Evolutionary conservation across 345 rosid genomes (phyloP), one percentile per base, ranked within the genome.

Genomic region (Populus ilicifolia): DNA sequence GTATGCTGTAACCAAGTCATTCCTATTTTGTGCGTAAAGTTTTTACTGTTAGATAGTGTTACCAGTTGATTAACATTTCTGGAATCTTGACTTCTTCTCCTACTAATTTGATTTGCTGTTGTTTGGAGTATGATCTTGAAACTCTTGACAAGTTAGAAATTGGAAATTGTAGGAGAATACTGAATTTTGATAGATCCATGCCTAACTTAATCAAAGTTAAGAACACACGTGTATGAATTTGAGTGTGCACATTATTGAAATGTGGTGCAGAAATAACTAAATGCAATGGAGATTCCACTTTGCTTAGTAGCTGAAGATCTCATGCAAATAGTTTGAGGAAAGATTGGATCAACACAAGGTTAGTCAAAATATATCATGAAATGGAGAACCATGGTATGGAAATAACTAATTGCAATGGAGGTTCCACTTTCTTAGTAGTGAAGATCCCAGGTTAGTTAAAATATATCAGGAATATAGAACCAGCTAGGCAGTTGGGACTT

Each of bases 1-100:
- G 99, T 96, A 89, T 67, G 75, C 59, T 50, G 56, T 78, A 48
- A 61, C 39, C 20, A 30, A 41, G 38, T 29, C 21, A 11, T 23
- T 11, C 36, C 27, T 70, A 4, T 62, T 67, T 72, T 64, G 16
- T 67, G 69, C 30, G 13, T 16, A 9, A 62, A 50, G 27, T 23
- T 78, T 12, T 33, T 70, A n/a, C 68, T 10, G 21, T 33, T 39
- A 18, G 29, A 33, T 74, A 27, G 29, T 74, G 35, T 16, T 33
- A 29, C 20, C 41, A 65, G 69, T 10, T 8, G 38, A 11, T 21
- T 50, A 50, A 9, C 59, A 50, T 17, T 50, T 50, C n/a, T 50
- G n/a, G 59, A 50, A 50, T 21, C n/a, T 50, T 50, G 59, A 50
- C 8, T 50, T 50, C n/a, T 50, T 5, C 56, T 50, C 9, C 59